Evolutionary conservation across 139 green algal species (phyloP), one percentile per base, ranked within the genome.

Genomic region (Edaphochlamys debaryana): DNA sequence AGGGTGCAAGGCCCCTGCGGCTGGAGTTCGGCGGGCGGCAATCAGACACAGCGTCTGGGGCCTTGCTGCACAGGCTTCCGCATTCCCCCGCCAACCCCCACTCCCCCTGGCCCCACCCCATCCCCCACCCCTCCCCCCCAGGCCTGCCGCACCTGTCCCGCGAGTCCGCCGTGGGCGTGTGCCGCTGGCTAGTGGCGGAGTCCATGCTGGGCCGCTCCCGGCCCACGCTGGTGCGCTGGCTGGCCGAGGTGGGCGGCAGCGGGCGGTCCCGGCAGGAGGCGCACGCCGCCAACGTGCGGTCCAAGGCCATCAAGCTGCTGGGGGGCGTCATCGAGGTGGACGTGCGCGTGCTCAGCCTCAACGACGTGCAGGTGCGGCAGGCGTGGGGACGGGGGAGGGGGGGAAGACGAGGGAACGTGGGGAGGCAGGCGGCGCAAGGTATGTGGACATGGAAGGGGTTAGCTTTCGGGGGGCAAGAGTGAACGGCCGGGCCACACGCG

Each of bases 221-320:
- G 29, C 19, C 9, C 52, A 85, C 63, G 40, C 76, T 92, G n/a
- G 69, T 94, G 60, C 73, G 42, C 42, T 95, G 89, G 77, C 60
- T 69, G 60, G 77, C 77, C 25, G 64, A 56, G 13, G 77, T 64
- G 0, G n/a, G 66, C 25, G 78, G 78, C 13, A 54, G 78, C 34
- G 64, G 66, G 11, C 67, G 50, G 15, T 34, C 36, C 4, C 54
- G 79, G 25, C 60, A 63, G 45, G 82, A 89, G 27, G 64, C 85
- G 4, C 88, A 87, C 50, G 82, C 81, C 11, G 79, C 88, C 5
- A 60, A n/a, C 13, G 88, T 88, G 27, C 90, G 93, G 3, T 86
- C 88, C 52, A 92, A 93, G 45, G 89, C 92, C 2, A 85, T 98
- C 62, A 94, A 93, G 79, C 90, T 92, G 58, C 82, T 98, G 34